These are phyloP conservation scores for Ettlia oleoabundans DNA, from an alignment of 139 green algal species.

Conservation along the genomic window DNA sequence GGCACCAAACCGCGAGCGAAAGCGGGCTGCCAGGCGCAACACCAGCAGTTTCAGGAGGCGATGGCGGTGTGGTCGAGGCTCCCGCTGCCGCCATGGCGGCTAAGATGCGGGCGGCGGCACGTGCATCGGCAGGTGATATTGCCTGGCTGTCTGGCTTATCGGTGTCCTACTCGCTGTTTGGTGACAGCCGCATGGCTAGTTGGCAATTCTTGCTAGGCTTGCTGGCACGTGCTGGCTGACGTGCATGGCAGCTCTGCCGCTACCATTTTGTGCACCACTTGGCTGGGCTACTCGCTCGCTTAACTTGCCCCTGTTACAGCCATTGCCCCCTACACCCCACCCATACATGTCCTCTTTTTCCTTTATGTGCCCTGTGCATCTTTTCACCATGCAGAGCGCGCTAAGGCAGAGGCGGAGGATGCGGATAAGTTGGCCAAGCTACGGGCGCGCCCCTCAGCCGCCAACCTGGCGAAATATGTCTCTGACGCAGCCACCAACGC, in stretches of 20 bases:
- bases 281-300: too few relatives aligned
- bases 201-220: too few relatives aligned
- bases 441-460: not conserved
- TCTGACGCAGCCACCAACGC: not conserved
- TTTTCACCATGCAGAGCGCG: not conserved
- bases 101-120: constrained; percentile 29
- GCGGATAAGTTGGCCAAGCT: constrained; percentile 4
- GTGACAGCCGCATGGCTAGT: too few relatives aligned
- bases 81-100: constrained; percentile 32
- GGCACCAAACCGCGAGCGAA: not conserved
- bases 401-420: constrained; percentile 3
- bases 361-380: too few relatives aligned
- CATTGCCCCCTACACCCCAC: too few relatives aligned
- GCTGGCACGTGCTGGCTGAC: too few relatives aligned
- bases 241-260: too few relatives aligned
- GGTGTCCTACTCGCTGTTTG: not conserved
- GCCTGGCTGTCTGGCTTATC: not conserved
- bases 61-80: not conserved
- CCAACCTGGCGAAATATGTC: constrained; percentile 9
- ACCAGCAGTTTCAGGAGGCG: not conserved
- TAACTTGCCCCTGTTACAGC: too few relatives aligned
- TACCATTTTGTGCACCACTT: too few relatives aligned
- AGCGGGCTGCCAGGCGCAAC: not conserved
- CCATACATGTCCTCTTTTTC: too few relatives aligned
- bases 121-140: not conserved